Conservation (phyloP, 1,139 yeast genomes). For the Yamadazyma oceani region DNA sequence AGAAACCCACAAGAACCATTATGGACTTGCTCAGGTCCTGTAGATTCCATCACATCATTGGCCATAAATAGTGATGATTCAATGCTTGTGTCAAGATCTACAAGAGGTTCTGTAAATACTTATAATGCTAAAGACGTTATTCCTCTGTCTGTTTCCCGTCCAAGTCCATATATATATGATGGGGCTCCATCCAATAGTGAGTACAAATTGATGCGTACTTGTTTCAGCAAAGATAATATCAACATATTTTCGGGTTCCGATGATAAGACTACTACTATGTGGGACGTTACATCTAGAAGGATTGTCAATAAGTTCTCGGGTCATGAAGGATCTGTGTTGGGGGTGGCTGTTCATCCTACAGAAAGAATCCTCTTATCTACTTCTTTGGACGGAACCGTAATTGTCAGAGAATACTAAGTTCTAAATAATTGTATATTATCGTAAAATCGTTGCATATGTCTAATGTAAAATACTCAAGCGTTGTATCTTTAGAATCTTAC, state of each 20-base stretch:
- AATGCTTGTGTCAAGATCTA: conserved; percentile 53
- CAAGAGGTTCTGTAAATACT: conserved; percentile 57
- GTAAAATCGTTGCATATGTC: no score
- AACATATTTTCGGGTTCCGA: conserved; percentile 59
- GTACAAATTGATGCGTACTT: conserved; percentile 49
- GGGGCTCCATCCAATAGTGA: conserved; percentile 59
- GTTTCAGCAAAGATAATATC: conserved; percentile 39
- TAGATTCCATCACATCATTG: conserved; percentile 52
- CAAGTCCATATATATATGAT: conserved; percentile 47
- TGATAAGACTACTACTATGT: conserved; percentile 56
- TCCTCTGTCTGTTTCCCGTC: conserved; percentile 37
- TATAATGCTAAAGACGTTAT: conserved; percentile 53
- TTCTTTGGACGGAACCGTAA: conserved; percentile 51
- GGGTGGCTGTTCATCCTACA: conserved; percentile 49
- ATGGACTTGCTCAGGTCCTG: conserved; percentile 51
- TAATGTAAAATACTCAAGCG: no score
- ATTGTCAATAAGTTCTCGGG: conserved; percentile 53
- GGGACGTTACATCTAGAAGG: conserved; percentile 59
- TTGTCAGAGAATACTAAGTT: conserved; percentile 30
- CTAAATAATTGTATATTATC: neutral
- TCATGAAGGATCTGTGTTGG: conserved; percentile 62
- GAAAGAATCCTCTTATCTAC: conserved; percentile 42
- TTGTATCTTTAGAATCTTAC: conserved; percentile 30
- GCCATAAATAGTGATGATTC: conserved; percentile 51
- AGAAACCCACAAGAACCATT: conserved; percentile 37